Evolutionary conservation across 805 yeast species (phyloP).

Genomic region (Ogataea naganishii): DNA sequence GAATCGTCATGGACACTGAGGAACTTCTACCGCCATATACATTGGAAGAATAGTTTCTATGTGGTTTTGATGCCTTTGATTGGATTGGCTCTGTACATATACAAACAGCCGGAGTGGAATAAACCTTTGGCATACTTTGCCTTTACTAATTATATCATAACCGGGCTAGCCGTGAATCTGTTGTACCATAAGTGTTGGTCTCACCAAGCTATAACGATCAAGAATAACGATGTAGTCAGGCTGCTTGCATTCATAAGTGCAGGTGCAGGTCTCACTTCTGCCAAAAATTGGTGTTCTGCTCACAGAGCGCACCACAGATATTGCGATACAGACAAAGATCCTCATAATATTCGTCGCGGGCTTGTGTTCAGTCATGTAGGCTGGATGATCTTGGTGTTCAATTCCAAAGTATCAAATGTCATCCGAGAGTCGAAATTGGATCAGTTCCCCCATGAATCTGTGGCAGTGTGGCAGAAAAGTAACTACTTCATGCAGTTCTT

Average conservation of each 20-base stretch:
- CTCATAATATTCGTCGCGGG: slow-evolving; percentile 77
- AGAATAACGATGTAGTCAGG: slow-evolving; percentile 34
- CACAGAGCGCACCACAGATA: slow-evolving; percentile 89
- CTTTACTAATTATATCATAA: slow-evolving; percentile 43
- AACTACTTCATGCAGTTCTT: slow-evolving; percentile 52
- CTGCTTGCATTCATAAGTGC: slow-evolving; percentile 54
- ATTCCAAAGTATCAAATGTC: slow-evolving; percentile 38
- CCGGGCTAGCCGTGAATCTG: slow-evolving; percentile 70
- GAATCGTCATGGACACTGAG: slow-evolving; percentile 69
- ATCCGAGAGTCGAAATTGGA: slow-evolving; percentile 37
- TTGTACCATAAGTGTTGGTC: slow-evolving; percentile 79
- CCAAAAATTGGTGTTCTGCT: slow-evolving; percentile 70
- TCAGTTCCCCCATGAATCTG: slow-evolving; percentile 52
- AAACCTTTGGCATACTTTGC: slow-evolving; percentile 29
- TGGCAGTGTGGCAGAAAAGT: slow-evolving; percentile 62
- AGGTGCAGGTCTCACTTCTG: slow-evolving; percentile 70
- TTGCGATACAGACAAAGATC: slow-evolving; percentile 84
- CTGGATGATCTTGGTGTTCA: slow-evolving; percentile 70
- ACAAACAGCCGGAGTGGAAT: slow-evolving; percentile 5
- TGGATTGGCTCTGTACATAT: slow-evolving; percentile 9
- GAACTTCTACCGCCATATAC: slow-evolving; percentile 66
- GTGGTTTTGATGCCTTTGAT: slow-evolving; percentile 46
- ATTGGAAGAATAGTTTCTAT: slow-evolving; percentile 61
- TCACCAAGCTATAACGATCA: slow-evolving; percentile 42
- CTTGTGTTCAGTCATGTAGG: slow-evolving; percentile 80